Percentiles rank a stretch among this genome's conserved stretches.
These are phyloP conservation scores for Tulasnella sp. DNA, from an alignment of 768 basidiomycete species.

Conservation along the genomic window DNA sequence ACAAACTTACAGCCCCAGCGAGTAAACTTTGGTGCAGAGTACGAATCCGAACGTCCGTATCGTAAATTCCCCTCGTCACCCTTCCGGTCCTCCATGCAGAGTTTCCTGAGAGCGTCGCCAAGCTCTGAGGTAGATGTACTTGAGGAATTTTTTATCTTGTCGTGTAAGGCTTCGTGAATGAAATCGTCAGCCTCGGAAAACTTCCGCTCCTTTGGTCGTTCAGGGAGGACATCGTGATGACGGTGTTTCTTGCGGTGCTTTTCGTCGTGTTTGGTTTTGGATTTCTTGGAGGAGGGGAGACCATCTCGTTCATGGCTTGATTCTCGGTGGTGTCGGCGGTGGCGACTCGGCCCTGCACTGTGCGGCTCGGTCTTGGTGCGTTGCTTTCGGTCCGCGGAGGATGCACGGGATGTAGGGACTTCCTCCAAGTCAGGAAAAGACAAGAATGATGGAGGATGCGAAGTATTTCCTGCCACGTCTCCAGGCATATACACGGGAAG, in stretches of 20 bases:
- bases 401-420: background rate
- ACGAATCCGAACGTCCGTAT: conserved; percentile 51
- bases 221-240: too few species aligned
- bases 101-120: background rate
- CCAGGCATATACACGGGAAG: background rate
- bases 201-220: background rate
- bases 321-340: background rate
- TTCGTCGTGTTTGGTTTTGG: background rate
- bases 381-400: background rate
- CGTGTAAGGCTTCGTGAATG: background rate
- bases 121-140: background rate
- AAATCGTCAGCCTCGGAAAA: conserved; percentile 2
- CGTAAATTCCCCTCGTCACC: conserved; percentile 7
- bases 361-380: background rate
- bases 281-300: background rate
- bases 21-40: conserved; percentile 55
- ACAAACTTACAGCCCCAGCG: conserved; percentile 41
- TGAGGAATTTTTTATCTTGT: background rate
- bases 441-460: background rate
- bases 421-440: background rate
- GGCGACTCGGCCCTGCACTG: background rate
- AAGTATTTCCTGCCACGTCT: background rate
- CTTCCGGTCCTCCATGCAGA: conserved; percentile 11
- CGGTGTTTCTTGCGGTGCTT: conserved; percentile 1
- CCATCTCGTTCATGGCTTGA: background rate